phyloP scores from a whole-genome alignment of 176 grass and related monocot genomes.

The Oryza brachyantha region DNA sequence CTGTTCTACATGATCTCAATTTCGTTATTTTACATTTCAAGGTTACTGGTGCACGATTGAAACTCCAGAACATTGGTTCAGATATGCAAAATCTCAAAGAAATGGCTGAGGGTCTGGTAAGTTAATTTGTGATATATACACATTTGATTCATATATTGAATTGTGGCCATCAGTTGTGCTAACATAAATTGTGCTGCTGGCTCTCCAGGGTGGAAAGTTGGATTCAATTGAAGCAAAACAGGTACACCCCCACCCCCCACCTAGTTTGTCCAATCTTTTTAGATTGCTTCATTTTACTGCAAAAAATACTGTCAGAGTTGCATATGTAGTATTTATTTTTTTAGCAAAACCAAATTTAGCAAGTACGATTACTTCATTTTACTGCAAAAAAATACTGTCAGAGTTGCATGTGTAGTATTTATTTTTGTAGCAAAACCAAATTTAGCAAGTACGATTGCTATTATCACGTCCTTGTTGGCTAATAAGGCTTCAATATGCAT shows the following conservation, averaged over 20 bases:
- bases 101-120: conserved; percentile 44
- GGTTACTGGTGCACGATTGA: conserved; percentile 57
- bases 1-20: neutral
- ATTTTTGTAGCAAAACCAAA: too few species aligned
- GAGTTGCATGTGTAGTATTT: too few species aligned
- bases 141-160: neutral
- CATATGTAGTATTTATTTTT: too few species aligned
- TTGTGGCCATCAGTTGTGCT: neutral
- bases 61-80: conserved; percentile 55
- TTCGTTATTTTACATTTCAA: conserved; percentile 24
- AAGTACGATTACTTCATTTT: too few species aligned
- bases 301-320: too few species aligned
- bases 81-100: conserved; percentile 55
- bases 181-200: neutral
- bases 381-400: too few species aligned
- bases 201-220: conserved; percentile 61
- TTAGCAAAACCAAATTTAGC: too few species aligned
- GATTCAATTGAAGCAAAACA: conserved; percentile 72
- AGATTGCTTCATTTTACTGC: neutral
- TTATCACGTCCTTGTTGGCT: neutral
- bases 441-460: too few species aligned
- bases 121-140: neutral
- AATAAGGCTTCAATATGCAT: neutral
- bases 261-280: neutral
- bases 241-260: conserved; percentile 3